Conservation (phyloP, 139 green algal genomes). For the Asterochloris sp. region DNA sequence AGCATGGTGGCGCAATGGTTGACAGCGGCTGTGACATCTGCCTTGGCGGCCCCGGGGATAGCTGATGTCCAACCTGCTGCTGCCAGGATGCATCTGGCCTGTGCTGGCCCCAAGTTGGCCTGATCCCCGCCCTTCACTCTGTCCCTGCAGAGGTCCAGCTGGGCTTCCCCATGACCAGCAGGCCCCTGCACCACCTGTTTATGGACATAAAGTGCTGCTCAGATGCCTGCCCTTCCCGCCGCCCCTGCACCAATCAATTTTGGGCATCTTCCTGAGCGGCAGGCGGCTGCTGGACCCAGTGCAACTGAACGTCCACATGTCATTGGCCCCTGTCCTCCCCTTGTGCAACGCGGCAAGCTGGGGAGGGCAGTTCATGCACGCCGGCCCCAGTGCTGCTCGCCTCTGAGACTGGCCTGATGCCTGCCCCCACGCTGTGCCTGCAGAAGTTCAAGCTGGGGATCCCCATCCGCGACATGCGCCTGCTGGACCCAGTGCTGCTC, state of each 20-base stretch:
- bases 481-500: conserved; percentile 69
- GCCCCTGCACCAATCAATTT: too few species aligned
- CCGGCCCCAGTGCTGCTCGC: background rate
- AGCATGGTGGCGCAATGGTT: background rate
- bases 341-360: background rate
- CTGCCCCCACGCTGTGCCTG: background rate
- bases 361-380: background rate
- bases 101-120: background rate
- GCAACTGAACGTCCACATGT: background rate
- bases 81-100: background rate
- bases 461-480: conserved; percentile 78
- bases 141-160: too few species aligned
- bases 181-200: too few species aligned
- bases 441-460: conserved; percentile 67
- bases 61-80: background rate
- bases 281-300: background rate
- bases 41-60: background rate
- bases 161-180: too few species aligned
- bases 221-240: too few species aligned
- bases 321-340: background rate
- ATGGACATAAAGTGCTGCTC: too few species aligned
- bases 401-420: background rate
- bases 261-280: too few species aligned
- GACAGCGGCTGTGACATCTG: background rate
- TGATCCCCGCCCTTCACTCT: too few species aligned